Conservation (phyloP, 805 yeast genomes). For the Metschnikowia gruessii region DNA sequence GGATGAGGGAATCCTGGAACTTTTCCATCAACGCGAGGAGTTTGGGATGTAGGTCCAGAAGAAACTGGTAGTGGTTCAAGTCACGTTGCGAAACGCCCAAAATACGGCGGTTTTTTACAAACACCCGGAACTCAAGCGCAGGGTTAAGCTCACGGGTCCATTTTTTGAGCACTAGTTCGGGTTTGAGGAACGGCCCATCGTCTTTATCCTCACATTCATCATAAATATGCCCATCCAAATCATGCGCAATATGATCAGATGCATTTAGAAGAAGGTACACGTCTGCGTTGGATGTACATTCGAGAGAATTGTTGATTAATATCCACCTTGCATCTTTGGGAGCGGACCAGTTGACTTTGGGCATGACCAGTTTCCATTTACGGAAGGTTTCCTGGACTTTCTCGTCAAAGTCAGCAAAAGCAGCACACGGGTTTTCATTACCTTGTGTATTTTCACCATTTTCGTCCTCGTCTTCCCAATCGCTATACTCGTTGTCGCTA, state of each 20-base stretch:
- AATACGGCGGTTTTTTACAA: constrained; percentile 60
- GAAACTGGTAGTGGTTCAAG: constrained; percentile 72
- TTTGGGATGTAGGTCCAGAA: constrained; percentile 49
- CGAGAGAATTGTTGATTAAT: constrained; percentile 67
- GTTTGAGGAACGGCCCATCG: constrained; percentile 28
- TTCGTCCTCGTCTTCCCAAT: constrained; percentile 55
- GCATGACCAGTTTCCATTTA: constrained; percentile 61
- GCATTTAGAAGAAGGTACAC: constrained; percentile 78
- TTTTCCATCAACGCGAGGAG: constrained; percentile 47
- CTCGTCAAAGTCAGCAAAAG: constrained; percentile 60
- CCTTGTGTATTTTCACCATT: constrained; percentile 9
- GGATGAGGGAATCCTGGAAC: constrained; percentile 50
- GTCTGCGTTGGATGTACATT: constrained; percentile 70
- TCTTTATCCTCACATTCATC: constrained; percentile 39
- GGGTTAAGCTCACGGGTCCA: constrained; percentile 80
- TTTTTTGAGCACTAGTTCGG: constrained; percentile 72
- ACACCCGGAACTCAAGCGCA: constrained; percentile 86
- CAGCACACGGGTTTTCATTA: constrained; percentile 16
- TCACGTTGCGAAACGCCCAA: constrained; percentile 85
- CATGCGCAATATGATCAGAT: constrained; percentile 85
- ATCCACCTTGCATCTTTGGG: constrained; percentile 97
- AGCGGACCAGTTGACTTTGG: constrained; percentile 95
- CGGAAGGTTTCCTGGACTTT: constrained; percentile 47
- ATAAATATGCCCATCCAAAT: constrained; percentile 64
- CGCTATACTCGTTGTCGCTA: constrained; percentile 68